These are phyloP conservation scores for Antarctomyces pellizariae DNA, from an alignment of 495 filamentous ascomycete genomes.

Conservation along the genomic window DNA sequence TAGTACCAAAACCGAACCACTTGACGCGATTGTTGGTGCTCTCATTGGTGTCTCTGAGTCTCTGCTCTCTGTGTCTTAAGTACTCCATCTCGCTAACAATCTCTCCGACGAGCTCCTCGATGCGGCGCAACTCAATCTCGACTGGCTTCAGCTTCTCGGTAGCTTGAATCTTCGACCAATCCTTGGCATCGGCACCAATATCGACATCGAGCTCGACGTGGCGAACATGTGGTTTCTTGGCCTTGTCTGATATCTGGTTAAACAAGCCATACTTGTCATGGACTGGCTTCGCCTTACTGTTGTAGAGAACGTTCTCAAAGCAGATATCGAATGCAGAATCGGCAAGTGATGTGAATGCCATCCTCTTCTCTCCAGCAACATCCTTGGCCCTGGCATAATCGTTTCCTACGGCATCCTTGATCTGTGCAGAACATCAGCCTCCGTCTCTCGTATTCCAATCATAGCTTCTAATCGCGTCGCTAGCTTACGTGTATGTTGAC, in stretches of 20 bases:
- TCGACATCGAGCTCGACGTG: slow-evolving; percentile 92
- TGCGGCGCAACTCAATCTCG: slow-evolving; percentile 82
- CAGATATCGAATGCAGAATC: slow-evolving; percentile 94
- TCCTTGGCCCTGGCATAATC: slow-evolving; percentile 83
- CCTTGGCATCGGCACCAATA: slow-evolving; percentile 93
- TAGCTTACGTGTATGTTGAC: slow-evolving; percentile 85
- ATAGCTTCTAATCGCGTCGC: background rate
- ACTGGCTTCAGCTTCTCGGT: slow-evolving; percentile 95
- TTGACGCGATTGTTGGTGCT: slow-evolving; percentile 97
- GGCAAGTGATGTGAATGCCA: slow-evolving; percentile 84
- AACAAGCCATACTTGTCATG: slow-evolving; percentile 1
- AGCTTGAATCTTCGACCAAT: slow-evolving; percentile 92
- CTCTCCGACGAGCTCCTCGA: slow-evolving; percentile 68
- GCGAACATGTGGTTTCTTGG: slow-evolving; percentile 23
- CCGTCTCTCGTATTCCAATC: no score
- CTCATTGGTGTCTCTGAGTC: slow-evolving; percentile 94
- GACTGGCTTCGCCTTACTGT: slow-evolving; percentile 25
- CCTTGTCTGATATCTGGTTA: slow-evolving; percentile 11
- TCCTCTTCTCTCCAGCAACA: slow-evolving; percentile 73
- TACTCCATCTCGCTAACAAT: slow-evolving; percentile 83
- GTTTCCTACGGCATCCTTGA: slow-evolving; percentile 83
- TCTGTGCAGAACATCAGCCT: slow-evolving; percentile 31
- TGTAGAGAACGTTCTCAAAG: slow-evolving; percentile 65
- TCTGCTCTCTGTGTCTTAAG: slow-evolving; percentile 74
- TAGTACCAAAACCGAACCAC: slow-evolving; percentile 92